Conservation (phyloP, 2,329 filamentous ascomycete genomes). For the Stagonosporopsis cucurbitacearum region DNA sequence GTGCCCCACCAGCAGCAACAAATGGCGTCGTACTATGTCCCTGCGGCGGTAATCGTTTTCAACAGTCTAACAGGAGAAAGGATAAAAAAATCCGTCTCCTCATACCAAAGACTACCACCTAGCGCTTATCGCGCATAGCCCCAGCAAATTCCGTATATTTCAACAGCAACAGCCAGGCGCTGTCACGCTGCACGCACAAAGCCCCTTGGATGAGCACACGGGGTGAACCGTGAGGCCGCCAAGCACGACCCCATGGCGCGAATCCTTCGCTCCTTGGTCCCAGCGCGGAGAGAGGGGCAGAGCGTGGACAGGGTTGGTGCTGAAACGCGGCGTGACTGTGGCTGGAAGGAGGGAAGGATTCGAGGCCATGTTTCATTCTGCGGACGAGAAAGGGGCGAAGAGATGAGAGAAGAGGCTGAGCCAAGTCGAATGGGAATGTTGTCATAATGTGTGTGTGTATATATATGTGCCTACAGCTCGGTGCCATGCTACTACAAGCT, state of each 20-base stretch:
- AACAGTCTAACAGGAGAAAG: too few relatives aligned
- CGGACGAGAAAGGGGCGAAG: not conserved
- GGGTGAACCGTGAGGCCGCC: not conserved
- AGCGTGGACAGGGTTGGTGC: not conserved
- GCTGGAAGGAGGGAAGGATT: not conserved
- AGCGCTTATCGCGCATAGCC: too few relatives aligned
- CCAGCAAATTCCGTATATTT: not conserved
- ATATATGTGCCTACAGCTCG: not conserved
- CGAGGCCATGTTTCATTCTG: not conserved
- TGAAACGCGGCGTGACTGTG: not conserved
- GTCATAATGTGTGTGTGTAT: not conserved
- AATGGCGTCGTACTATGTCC: not conserved
- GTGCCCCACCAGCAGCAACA: too few relatives aligned
- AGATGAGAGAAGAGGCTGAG: too few relatives aligned
- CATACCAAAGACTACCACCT: not conserved
- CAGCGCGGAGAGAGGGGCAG: not conserved
- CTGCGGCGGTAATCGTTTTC: too few relatives aligned
- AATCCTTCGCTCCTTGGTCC: conserved; percentile 5
- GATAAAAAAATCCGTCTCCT: too few relatives aligned
- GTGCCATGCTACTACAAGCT: not conserved
- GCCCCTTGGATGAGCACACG: not conserved
- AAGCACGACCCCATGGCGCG: conserved; percentile 2
- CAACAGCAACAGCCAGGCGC: not conserved
- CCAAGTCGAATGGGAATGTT: not conserved
- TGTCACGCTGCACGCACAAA: conserved; percentile 1